Base-by-base conservation (phyloP, 148 eudicot genomes). In the Drosera capensis region DNA sequence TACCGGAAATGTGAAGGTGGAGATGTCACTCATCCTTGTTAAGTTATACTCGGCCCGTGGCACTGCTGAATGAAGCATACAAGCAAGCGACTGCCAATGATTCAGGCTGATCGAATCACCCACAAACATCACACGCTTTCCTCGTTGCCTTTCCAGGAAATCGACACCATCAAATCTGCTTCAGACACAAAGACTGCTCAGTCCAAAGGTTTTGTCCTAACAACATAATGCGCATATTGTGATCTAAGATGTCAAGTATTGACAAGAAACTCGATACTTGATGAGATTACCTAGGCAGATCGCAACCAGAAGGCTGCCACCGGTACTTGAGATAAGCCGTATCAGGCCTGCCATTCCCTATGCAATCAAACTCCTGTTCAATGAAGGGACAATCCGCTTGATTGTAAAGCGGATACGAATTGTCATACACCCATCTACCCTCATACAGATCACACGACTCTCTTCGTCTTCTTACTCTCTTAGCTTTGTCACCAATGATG, bases 271-370 rank as follows among this genome's bases (percentile, higher is more conserved):
- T n/a, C n/a, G n/a, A n/a, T n/a, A n/a, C n/a, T n/a, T n/a, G n/a
- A n/a, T n/a, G n/a, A n/a, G n/a, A n/a, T n/a, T n/a, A n/a, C 84
- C 84, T 77, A 58, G 64, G 55, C 39, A 77, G 46, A 37, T 67
- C 41, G 63, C 79, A 77, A 37, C 23, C 57, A 24, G 38, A 49
- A 17, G 84, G 84, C 3, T 64, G 63, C 84, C 84, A 77, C 22
- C 62, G 50, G 45, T 67, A 77, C 18, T 48, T 52, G 14, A 70
- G 77, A 46, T 66, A 77, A 18, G 53, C 49, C 12, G 11, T 61
- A 65, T 77, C 79, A 19, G 31, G 53, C 23, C 79, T 60, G n/a
- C 73, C 76, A 64, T 77, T 77, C 14, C 41, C 61, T 25, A 52
- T 58, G 48, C 84, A 77, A 25, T 57, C 70, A 50, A 77, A 73